Base-by-base conservation (phyloP, 1,284 basidiomycete species). In the Ustilago hordei region DNA sequence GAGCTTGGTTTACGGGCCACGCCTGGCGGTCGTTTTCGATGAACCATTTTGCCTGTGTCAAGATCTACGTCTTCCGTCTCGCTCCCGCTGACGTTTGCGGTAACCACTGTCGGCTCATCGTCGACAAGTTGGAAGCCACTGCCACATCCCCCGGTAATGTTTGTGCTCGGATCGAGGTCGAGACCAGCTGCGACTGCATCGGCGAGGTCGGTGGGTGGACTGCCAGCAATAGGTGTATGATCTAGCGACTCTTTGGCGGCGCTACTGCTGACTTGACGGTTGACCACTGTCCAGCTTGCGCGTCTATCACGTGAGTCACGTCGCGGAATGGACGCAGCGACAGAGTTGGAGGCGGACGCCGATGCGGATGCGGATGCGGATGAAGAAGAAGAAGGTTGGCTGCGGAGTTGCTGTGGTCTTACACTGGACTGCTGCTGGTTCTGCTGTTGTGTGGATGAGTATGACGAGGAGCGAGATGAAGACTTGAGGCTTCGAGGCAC, bases 231-330 rank as follows among this genome's bases (percentile, higher is more conserved):
- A 8, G 76, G 72, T 5, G 71, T 64, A 15, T 77, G 65, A 19
- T 68, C 69, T n/a, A 67, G 56, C 48, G 69, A 64, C 32, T 66
- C 52, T n/a, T 63, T 17, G 15, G 23, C 28, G 28, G 53, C 48
- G 19, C 15, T 28, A 31, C 34, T 39, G 36, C 43, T 32, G 34
- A 28, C 13, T 15, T 76, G 61, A 19, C 59, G 60, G 50, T 79
- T 69, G n/a, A 79, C 67, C n/a, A 79, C 70, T 13, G 77, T 79
- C 77, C 77, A 79, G 61, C 77, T 79, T 2, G 77, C 65, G 19
- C 66, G 45, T 48, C 69, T 59, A 34, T 67, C 56, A 17, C 36
- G 58, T 0, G 62, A 61, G 13, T 43, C 47, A 1, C 38, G 47
- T 7, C 52, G 64, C 13, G 65, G 32, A 4, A 60, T 48, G 13